These are phyloP conservation scores for Mycosarcoma maydis DNA, from an alignment of 1,284 basidiomycete genomes.

Conservation along the genomic window DNA sequence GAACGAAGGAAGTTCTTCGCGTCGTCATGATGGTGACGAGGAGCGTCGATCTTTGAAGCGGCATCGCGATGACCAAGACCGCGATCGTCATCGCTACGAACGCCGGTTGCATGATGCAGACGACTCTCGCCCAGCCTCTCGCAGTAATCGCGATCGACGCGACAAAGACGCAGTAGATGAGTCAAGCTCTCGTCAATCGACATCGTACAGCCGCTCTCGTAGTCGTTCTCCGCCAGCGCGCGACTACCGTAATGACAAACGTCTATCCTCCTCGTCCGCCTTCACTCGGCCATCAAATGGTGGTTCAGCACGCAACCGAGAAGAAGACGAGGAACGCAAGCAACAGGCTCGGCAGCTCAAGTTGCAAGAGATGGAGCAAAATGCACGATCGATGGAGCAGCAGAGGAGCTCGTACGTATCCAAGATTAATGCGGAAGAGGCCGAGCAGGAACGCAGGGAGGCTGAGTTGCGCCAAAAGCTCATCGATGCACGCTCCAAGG, in stretches of 20 bases:
- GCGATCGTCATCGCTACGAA: slow-evolving; percentile 53
- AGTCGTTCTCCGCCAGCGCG: slow-evolving; percentile 22
- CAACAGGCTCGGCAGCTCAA: slow-evolving; percentile 79
- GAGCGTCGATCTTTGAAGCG: slow-evolving; percentile 17
- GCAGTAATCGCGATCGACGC: neutral
- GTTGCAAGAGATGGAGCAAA: slow-evolving; percentile 83
- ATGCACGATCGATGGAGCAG: slow-evolving; percentile 74
- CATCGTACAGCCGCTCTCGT: slow-evolving; percentile 12
- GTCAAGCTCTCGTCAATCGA: slow-evolving; percentile 24
- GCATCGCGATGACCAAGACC: slow-evolving; percentile 38
- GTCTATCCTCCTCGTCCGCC: neutral
- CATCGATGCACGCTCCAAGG: slow-evolving; percentile 26
- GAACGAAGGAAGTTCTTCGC: slow-evolving; percentile 27
- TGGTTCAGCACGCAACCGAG: slow-evolving; percentile 46
- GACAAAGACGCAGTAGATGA: slow-evolving; percentile 24
- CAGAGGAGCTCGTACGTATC: slow-evolving; percentile 70
- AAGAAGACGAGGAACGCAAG: slow-evolving; percentile 49
- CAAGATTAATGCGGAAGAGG: slow-evolving; percentile 52
- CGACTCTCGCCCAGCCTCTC: neutral
- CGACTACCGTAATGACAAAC: neutral
- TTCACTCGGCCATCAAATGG: neutral
- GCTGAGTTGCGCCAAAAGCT: slow-evolving; percentile 50
- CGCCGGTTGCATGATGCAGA: slow-evolving; percentile 38
- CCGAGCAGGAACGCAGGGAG: slow-evolving; percentile 43
- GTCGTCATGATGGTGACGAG: slow-evolving; percentile 26